phyloP scores from a whole-genome alignment of 2,329 filamentous ascomycete species.

The Aspergillus sp. region DNA sequence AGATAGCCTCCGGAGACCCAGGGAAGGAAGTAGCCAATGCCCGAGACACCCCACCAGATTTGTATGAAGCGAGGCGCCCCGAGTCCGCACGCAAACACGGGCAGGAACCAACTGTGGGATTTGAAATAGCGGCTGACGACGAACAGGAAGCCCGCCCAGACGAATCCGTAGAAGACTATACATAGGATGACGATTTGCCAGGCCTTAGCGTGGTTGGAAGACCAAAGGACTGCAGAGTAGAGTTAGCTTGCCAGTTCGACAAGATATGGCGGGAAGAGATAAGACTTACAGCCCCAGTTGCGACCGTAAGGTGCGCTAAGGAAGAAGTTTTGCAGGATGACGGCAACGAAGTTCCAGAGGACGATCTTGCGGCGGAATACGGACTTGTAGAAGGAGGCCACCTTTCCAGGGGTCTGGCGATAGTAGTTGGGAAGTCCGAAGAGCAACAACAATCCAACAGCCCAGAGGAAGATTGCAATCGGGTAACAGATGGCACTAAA shows the following conservation, averaged over 20 bases:
- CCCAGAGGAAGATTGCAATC: constrained; percentile 58
- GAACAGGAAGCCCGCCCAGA: constrained; percentile 53
- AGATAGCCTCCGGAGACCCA: constrained; percentile 58
- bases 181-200: constrained; percentile 60
- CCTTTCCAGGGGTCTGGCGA: constrained; percentile 62
- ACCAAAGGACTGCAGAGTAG: constrained; percentile 53
- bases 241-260: not conserved
- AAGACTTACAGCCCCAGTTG: constrained; percentile 58
- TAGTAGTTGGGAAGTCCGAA: constrained; percentile 66
- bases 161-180: constrained; percentile 51
- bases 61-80: constrained; percentile 66
- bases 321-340: constrained; percentile 67
- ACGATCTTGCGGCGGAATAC: constrained; percentile 57
- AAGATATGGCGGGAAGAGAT: no score
- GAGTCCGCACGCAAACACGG: constrained; percentile 67
- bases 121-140: constrained; percentile 58
- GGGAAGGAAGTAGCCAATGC: constrained; percentile 62
- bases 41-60: constrained; percentile 65
- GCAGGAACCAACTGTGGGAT: constrained; percentile 65
- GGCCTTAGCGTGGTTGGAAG: constrained; percentile 54
- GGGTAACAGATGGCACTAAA: constrained; percentile 56
- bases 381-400: constrained; percentile 66
- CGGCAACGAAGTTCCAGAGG: constrained; percentile 58
- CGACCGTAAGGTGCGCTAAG: constrained; percentile 65
- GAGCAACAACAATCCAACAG: constrained; percentile 56